Evolutionary conservation across 345 rosid species (phyloP).

Genomic region (Eucalyptus microcorys): DNA sequence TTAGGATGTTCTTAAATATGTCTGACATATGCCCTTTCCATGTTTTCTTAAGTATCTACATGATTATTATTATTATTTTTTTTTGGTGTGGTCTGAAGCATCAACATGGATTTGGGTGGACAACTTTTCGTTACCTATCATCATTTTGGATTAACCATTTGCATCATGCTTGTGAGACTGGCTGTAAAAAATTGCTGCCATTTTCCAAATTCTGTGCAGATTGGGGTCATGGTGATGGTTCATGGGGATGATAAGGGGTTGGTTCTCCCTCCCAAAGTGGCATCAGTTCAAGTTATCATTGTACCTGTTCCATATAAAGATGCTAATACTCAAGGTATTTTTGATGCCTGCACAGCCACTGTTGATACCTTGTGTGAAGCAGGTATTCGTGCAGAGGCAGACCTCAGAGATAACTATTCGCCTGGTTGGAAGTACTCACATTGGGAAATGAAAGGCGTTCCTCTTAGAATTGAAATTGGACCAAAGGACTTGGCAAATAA

Average conservation of each 20-base stretch:
- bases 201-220: constrained; percentile 15
- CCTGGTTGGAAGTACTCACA: constrained; percentile 99
- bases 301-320: constrained; percentile 94
- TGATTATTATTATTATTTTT: background rate
- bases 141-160: background rate
- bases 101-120: background rate
- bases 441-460: constrained; percentile 99
- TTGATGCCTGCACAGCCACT: constrained; percentile 75
- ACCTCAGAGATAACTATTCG: constrained; percentile 82
- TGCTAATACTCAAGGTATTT: constrained; percentile 73
- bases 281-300: constrained; percentile 78
- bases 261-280: constrained; percentile 90
- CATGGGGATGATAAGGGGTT: constrained; percentile 92
- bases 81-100: background rate
- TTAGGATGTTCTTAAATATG: background rate
- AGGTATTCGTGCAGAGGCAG: constrained; percentile 71
- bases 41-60: background rate
- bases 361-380: constrained; percentile 52
- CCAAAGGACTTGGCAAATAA: constrained; percentile 81
- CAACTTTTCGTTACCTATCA: background rate
- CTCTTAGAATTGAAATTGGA: constrained; percentile 93
- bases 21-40: background rate
- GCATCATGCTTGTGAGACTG: background rate
- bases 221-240: constrained; percentile 98
- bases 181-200: background rate